Evolutionary conservation across 1,284 basidiomycete species (phyloP).

Genomic region (Exobasidium cylindrosporum): DNA sequence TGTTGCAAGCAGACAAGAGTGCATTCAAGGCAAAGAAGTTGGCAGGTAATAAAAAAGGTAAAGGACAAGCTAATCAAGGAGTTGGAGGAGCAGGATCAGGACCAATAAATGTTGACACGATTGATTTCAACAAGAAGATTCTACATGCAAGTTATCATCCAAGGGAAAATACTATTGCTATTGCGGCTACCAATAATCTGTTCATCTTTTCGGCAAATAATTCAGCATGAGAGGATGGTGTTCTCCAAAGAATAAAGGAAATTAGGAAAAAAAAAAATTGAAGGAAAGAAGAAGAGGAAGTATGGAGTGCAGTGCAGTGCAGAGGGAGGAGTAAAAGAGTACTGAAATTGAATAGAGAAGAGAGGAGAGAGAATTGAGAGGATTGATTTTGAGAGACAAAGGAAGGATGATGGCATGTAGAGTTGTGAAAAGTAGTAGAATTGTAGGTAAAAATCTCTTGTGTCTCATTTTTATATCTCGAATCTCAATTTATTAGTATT

Average conservation of each 20-base stretch:
- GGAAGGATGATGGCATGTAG: no score
- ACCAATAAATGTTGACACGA: constrained; percentile 50
- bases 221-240: not conserved
- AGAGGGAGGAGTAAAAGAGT: not conserved
- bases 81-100: constrained; percentile 59
- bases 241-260: not conserved
- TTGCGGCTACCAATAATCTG: constrained; percentile 31
- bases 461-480: no score
- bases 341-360: not conserved
- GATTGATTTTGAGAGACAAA: no score
- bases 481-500: no score
- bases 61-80: constrained; percentile 65
- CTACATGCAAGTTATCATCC: constrained; percentile 84
- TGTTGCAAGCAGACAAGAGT: constrained; percentile 97
- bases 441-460: no score
- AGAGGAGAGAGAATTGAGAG: no score
- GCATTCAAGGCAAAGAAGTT: constrained; percentile 98
- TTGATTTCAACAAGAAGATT: constrained; percentile 95
- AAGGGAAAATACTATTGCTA: constrained; percentile 82
- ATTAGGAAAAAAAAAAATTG: not conserved
- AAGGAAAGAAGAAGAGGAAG: not conserved
- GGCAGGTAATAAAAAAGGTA: constrained; percentile 66
- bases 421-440: no score
- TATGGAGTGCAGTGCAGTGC: not conserved
- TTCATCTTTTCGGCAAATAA: constrained; percentile 61